Base-by-base conservation (phyloP, 371 early-diverging fungal genomes). In the Lichtheimia ramosa region DNA sequence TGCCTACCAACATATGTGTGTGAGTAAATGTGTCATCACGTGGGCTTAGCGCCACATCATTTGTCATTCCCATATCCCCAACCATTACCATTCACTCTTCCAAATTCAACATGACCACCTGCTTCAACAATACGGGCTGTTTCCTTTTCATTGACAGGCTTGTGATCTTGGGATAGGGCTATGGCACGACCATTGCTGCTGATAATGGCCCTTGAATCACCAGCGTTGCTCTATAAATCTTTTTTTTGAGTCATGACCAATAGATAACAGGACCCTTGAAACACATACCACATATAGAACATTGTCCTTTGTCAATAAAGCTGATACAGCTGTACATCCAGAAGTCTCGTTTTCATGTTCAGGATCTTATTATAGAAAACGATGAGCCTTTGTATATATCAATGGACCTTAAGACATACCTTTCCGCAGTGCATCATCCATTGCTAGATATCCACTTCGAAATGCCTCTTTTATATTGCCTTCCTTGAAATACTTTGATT, bases 91-190 rank as follows among this genome's bases (percentile, higher is more conserved):
- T 98, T 98, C 41, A 98, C 97, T 24, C 98, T 87, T 5, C 94
- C 94, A 80, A 87, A 92, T 65, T 96, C 95, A 39, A 98, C 96
- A 83, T 91, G 94, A 4, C 97, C 96, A 55, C 97, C 98, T 23
- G 94, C 96, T 4, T 81, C 83, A 42, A 70, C 69, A 69, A 98
- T 98, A 41, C 98, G 84, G 49, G 78, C 77, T 18, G 82, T 72
- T 75, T 98, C 98, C 43, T 75, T 88, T 77, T 51, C 56, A 66
- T 92, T 89, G 16, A 69, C 83, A 15, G 98, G 98, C 69, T 98
- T 98, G 79, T 98, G 98, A 73, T 98, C 98, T 62, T 80, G 75
- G n/a, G 95, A 94, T 58, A 98, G 74, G 7, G 91, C 82, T 15
- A 79, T 71, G 1, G 93, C 92, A 5, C 61, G 63, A 13, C 98